Base-by-base conservation (phyloP, 2,329 filamentous ascomycete genomes). In the Fusarium goolgardi region DNA sequence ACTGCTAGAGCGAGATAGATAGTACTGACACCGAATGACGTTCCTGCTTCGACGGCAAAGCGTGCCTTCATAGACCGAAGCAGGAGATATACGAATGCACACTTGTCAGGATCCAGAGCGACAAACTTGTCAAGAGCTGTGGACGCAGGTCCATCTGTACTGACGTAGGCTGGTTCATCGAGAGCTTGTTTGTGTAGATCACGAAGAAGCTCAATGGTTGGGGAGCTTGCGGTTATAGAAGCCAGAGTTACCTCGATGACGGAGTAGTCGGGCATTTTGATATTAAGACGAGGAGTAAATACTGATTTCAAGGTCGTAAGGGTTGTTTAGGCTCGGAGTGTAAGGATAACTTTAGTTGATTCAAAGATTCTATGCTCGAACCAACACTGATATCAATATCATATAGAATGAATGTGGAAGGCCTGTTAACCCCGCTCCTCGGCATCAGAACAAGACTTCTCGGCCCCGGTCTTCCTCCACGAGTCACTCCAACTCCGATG, bases 1-100 rank as follows among this genome's bases (percentile, higher is more conserved):
- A 86, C 84, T 0, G 86, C 88, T 3, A 89, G 78, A 0, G 87
- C 86, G 3, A 90, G 81, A 61, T 89, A 90, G 44, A 90, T 87
- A 0, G 87, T 89, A 57, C 84, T 87, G 2, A 90, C 82, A 4
- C 88, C 88, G 59, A 87, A 90, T 41, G 82, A 85, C 1, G 88
- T 90, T 1, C 87, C 88, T 0, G 85, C 86, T 71, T 90, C 87
- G 37, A 90, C 82, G 23, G 89, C 77, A 41, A 81, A 81, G 3
- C 77, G 78, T 1, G 87, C 86, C 3, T 81, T 79, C 12, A 76
- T 83, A 13, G 81, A 78, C 5, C 81, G 80, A 4, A 82, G 72
- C 1, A 90, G 78, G 20, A 85, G 82, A 73, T 90, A 89, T 2
- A 86, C 76, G 39, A 88, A 80, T 5, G 82, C 78, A 68, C 82